phyloP scores from a whole-genome alignment of 192 early-diverging fungal genomes.

The Allomyces macrogynus region DNA sequence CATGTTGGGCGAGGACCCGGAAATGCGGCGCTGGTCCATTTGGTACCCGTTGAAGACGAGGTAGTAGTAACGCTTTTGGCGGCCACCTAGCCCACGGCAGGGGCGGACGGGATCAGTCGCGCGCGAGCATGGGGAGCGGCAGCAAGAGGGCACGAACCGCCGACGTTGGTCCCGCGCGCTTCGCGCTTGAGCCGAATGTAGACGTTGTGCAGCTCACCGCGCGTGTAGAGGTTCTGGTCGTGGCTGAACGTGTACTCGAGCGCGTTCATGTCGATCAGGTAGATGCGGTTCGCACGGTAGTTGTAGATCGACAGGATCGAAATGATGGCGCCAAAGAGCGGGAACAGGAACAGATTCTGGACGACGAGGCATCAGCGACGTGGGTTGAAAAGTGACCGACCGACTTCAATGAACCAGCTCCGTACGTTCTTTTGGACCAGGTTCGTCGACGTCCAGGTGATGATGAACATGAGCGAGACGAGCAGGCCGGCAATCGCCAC shows the following conservation, averaged over 20 bases:
- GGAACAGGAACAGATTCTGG: neutral
- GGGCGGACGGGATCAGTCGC: too few relatives aligned
- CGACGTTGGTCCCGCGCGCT: neutral
- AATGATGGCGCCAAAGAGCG: neutral
- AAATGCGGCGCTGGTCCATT: neutral
- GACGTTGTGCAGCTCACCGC: neutral
- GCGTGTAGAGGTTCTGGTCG: neutral
- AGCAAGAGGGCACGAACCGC: too few relatives aligned
- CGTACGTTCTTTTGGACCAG: neutral
- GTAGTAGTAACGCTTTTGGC: neutral
- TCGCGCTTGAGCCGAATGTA: constrained; percentile 1
- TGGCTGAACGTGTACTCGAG: neutral
- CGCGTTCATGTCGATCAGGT: neutral
- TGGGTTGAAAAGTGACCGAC: too few relatives aligned
- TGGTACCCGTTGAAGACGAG: neutral
- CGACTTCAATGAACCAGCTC: too few relatives aligned
- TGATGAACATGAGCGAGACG: neutral
- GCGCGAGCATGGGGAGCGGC: too few relatives aligned
- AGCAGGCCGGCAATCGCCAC: neutral
- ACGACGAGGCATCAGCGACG: neutral
- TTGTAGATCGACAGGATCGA: neutral
- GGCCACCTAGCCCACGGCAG: too few relatives aligned
- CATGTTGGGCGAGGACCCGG: neutral
- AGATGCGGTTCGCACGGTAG: neutral
- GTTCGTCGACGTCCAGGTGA: neutral